Conservation (phyloP, 257 asterid species). For the Plectranthus barbatus region DNA sequence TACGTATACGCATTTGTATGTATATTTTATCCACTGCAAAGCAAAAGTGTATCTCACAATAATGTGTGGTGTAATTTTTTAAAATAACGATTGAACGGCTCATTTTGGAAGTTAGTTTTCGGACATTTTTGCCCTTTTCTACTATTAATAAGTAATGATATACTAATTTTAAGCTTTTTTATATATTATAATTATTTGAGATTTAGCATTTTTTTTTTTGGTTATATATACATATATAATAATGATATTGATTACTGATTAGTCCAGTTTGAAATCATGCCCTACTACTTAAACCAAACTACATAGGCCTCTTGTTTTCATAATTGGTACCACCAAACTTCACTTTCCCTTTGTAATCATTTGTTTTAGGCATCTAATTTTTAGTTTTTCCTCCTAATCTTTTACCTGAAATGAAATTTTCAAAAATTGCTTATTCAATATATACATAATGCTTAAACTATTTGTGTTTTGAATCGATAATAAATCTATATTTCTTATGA, state of each 20-base stretch:
- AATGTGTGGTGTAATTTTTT: constrained; percentile 21
- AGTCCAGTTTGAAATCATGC: constrained; percentile 20
- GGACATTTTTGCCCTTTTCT: constrained; percentile 15
- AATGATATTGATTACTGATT: background rate
- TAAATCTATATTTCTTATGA: too few relatives aligned
- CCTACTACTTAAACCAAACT: constrained; percentile 11
- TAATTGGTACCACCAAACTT: constrained; percentile 21
- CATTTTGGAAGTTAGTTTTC: constrained; percentile 12
- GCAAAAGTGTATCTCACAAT: constrained; percentile 13
- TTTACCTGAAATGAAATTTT: background rate
- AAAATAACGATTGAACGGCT: constrained; percentile 25
- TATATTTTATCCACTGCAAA: background rate
- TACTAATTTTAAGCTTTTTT: background rate
- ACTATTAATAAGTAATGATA: too few relatives aligned
- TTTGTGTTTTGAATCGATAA: too few relatives aligned
- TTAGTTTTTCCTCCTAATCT: background rate
- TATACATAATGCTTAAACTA: too few relatives aligned
- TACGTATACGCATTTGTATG: background rate
- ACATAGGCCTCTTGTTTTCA: background rate
- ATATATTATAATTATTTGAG: background rate
- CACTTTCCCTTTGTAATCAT: constrained; percentile 2
- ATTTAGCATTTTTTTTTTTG: background rate
- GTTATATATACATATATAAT: background rate
- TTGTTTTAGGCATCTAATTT: background rate
- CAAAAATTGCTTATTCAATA: too few relatives aligned